A percentile compares a stretch with the other conserved stretches of the same genome.
These are phyloP conservation scores for Penicillium rolfsii DNA, from an alignment of 2,329 filamentous ascomycete genomes.

Conservation along the genomic window DNA sequence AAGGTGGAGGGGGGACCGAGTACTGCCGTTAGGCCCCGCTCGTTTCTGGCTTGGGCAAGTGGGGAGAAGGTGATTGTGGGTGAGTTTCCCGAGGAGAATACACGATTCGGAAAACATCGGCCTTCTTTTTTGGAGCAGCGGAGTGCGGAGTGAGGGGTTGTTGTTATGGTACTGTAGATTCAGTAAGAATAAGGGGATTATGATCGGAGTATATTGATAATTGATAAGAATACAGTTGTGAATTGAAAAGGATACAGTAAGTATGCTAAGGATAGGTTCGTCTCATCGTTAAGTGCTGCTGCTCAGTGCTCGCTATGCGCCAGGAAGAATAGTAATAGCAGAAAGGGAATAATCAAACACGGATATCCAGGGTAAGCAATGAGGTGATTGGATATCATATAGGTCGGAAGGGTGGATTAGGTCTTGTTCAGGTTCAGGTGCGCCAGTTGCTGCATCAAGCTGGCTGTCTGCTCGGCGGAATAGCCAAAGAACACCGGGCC, in stretches of 20 bases:
- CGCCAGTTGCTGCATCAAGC: constrained; percentile 66
- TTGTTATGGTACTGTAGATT: not conserved
- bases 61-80: not conserved
- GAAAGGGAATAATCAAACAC: not conserved
- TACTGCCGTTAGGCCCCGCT: constrained; percentile 23
- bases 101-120: constrained; percentile 10
- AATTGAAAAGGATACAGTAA: not conserved
- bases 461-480: constrained; percentile 77
- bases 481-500: constrained; percentile 95
- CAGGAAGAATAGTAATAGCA: not conserved
- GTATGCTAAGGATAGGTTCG: constrained; percentile 12
- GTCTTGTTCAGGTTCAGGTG: constrained; percentile 21
- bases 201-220: not conserved
- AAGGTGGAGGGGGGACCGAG: constrained; percentile 11
- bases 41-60: constrained; percentile 4
- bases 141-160: not conserved
- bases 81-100: constrained; percentile 27
- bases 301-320: constrained; percentile 12
- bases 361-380: not conserved
- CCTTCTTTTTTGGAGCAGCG: not conserved
- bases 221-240: not conserved
- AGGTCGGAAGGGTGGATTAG: not conserved
- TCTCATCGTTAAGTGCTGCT: constrained; percentile 23
- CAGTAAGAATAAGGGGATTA: not conserved
- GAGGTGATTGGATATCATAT: not conserved